phyloP scores from a whole-genome alignment of 495 filamentous ascomycete genomes.

The Elaphomyces granulatus region DNA sequence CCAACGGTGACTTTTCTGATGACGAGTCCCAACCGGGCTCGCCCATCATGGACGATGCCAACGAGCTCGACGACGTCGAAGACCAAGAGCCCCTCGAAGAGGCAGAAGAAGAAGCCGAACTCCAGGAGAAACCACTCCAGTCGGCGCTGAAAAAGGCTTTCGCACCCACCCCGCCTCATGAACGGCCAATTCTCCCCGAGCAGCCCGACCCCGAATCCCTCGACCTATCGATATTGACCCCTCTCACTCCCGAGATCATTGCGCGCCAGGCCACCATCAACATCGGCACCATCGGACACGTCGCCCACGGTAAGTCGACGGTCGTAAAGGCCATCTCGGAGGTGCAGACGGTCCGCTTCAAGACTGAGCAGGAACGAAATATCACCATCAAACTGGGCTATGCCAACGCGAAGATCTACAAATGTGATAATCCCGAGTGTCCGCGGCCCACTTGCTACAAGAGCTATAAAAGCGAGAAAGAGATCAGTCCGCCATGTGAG shows the following conservation, averaged over 20 bases:
- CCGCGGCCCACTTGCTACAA: conserved; percentile 90
- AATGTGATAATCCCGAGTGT: conserved; percentile 84
- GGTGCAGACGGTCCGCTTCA: conserved; percentile 97
- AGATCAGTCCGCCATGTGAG: conserved; percentile 90
- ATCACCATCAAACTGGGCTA: conserved; percentile 99
- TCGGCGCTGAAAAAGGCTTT: conserved; percentile 46
- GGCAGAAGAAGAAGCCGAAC: conserved; percentile 17
- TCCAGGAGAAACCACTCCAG: conserved; percentile 38
- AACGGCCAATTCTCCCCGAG: conserved; percentile 56
- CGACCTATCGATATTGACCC: conserved; percentile 61
- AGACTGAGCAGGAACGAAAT: conserved; percentile 97
- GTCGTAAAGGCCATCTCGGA: conserved; percentile 98
- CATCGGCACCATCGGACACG: conserved; percentile 96
- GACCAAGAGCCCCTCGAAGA: conserved; percentile 38
- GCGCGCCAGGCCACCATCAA: conserved; percentile 96
- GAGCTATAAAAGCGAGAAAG: conserved; percentile 97
- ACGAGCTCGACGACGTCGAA: conserved; percentile 38
- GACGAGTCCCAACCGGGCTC: conserved; percentile 46
- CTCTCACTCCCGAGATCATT: conserved; percentile 91
- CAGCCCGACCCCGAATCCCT: conserved; percentile 82
- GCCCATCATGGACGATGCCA: conserved; percentile 39
- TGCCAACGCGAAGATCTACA: conserved; percentile 98
- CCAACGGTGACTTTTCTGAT: conserved; percentile 49
- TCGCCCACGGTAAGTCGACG: conserved; percentile 96
- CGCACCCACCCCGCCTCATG: conserved; percentile 21